A percentile compares a stretch with the other conserved stretches of the same genome.
These are phyloP conservation scores for Neopestalotiopsis clavispora DNA, from an alignment of 2,329 filamentous ascomycete species.

Conservation along the genomic window DNA sequence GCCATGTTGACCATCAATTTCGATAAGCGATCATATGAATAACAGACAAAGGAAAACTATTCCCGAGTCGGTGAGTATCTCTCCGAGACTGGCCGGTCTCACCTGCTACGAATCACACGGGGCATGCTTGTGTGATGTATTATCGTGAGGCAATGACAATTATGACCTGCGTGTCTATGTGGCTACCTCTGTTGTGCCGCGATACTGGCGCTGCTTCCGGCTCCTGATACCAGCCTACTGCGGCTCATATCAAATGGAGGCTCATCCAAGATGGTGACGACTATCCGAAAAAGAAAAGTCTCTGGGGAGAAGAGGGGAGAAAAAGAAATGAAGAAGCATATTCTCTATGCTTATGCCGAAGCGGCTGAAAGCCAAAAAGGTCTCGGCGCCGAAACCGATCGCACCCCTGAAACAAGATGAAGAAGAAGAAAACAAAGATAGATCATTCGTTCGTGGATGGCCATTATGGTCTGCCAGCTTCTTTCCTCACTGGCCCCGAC, in stretches of 20 bases:
- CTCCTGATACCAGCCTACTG: neutral
- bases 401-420: neutral
- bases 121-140: neutral
- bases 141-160: too few relatives aligned
- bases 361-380: slow-evolving; percentile 9
- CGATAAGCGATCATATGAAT: neutral
- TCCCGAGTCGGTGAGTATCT: slow-evolving; percentile 2
- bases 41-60: neutral
- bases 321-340: neutral
- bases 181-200: neutral
- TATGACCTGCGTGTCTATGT: too few relatives aligned
- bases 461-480: neutral
- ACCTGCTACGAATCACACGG: neutral
- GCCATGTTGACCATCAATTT: neutral
- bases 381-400: neutral
- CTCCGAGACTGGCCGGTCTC: slow-evolving; percentile 5
- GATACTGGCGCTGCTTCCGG: neutral
- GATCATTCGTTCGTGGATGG: neutral
- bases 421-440: neutral
- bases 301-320: neutral
- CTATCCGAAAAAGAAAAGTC: too few relatives aligned
- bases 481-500: too few relatives aligned
- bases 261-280: too few relatives aligned
- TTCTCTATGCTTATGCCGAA: neutral
- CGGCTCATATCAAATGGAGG: neutral